A percentile compares a stretch with the other conserved stretches of the same genome.
Conservation (phyloP, 2,329 filamentous ascomycete genomes). For the Dryadomyces quercus-mongolicae region DNA sequence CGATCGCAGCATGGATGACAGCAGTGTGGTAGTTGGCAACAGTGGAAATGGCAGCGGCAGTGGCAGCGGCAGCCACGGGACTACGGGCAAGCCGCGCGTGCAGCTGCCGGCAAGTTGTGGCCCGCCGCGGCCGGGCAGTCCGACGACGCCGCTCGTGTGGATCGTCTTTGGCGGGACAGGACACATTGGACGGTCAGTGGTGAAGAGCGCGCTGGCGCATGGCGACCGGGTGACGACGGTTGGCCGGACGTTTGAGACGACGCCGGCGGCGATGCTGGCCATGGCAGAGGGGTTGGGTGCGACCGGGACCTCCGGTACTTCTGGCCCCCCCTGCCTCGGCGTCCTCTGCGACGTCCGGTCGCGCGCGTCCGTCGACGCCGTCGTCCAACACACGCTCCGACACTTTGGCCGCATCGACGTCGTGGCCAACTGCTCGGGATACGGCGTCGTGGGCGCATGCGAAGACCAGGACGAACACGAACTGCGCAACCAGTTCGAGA, state of each 20-base stretch:
- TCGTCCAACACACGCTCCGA: conserved; percentile 56
- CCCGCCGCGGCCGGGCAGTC: conserved; percentile 60
- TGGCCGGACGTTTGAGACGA: conserved; percentile 70
- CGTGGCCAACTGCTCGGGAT: conserved; percentile 87
- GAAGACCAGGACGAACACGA: conserved; percentile 96
- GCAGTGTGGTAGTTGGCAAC: not conserved
- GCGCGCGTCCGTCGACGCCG: conserved; percentile 61
- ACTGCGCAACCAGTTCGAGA: conserved; percentile 91
- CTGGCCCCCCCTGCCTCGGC: conserved; percentile 51
- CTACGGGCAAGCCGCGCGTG: conserved; percentile 26
- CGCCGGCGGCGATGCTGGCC: conserved; percentile 56
- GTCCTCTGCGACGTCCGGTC: conserved; percentile 85
- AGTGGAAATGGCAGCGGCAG: not conserved
- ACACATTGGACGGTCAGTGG: conserved; percentile 85
- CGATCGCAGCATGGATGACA: not conserved
- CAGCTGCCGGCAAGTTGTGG: conserved; percentile 76
- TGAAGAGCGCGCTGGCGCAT: conserved; percentile 67
- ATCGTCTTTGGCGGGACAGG: conserved; percentile 96
- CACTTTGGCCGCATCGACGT: conserved; percentile 77
- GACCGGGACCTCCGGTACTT: not conserved
- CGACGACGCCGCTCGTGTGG: conserved; percentile 72
- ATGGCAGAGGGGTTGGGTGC: conserved; percentile 35
- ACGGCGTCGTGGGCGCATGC: conserved; percentile 88
- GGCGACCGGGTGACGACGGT: conserved; percentile 80
- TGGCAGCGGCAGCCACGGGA: conserved; percentile 10